A percentile compares a stretch with the other conserved stretches of the same genome.
These are phyloP conservation scores for Xylaria grammica DNA, from an alignment of 495 filamentous ascomycete genomes.

Conservation along the genomic window DNA sequence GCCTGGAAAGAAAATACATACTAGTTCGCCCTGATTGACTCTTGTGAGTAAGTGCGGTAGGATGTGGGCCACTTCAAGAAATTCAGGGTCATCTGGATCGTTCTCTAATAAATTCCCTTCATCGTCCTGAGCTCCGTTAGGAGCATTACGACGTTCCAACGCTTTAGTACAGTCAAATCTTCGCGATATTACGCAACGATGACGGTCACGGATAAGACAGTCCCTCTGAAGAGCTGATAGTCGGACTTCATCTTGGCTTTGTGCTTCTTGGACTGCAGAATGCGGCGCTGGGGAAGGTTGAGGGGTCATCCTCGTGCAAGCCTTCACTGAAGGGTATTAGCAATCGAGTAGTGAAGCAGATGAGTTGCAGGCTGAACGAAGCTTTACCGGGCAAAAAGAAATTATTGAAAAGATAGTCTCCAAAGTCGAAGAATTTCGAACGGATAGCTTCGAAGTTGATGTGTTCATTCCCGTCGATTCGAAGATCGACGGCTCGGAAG, in stretches of 20 bases:
- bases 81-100: neutral
- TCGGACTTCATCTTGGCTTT: conserved; percentile 24
- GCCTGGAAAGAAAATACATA: neutral
- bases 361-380: neutral
- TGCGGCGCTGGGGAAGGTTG: conserved; percentile 26
- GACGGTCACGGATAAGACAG: conserved; percentile 33
- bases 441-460: conserved; percentile 21
- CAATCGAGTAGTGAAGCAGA: neutral
- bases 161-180: conserved; percentile 32
- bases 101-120: conserved; percentile 1
- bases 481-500: conserved; percentile 25
- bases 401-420: conserved; percentile 31
- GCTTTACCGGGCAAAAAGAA: conserved; percentile 31
- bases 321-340: conserved; percentile 24
- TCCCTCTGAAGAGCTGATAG: conserved; percentile 29
- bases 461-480: conserved; percentile 19
- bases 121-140: neutral
- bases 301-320: conserved; percentile 7
- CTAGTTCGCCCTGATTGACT: conserved; percentile 4
- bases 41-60: conserved; percentile 10
- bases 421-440: conserved; percentile 23
- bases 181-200: conserved; percentile 34
- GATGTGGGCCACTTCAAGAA: conserved; percentile 18
- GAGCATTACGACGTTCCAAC: conserved; percentile 4
- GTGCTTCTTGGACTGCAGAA: conserved; percentile 24